Conservation (phyloP, 2,329 filamentous ascomycete species). For the Penicillium sp. region DNA sequence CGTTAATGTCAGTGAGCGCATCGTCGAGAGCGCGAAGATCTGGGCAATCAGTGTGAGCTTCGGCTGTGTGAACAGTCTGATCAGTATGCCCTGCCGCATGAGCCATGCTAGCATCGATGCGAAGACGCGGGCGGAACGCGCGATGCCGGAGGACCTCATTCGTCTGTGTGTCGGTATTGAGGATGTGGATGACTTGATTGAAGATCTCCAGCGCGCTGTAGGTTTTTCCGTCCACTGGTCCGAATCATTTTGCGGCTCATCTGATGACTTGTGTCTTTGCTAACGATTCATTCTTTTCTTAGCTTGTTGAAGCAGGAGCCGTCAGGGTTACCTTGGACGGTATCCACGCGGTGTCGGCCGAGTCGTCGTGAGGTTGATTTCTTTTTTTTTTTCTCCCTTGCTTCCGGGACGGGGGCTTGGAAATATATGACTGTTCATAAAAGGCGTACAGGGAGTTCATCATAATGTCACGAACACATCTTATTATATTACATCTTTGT, state of each 20-base stretch:
- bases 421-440: constrained; percentile 4
- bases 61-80: constrained; percentile 95
- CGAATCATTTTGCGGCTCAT: not conserved
- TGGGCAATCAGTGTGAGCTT: constrained; percentile 98
- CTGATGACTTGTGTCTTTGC: not conserved
- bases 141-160: constrained; percentile 96
- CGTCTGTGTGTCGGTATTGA: constrained; percentile 94
- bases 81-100: constrained; percentile 99
- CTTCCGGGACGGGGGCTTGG: not conserved
- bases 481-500: not conserved
- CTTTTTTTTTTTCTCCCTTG: not conserved
- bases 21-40: constrained; percentile 84
- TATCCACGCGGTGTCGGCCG: constrained; percentile 56
- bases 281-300: constrained; percentile 11
- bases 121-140: constrained; percentile 79
- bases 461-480: constrained; percentile 6
- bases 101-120: constrained; percentile 97
- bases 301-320: constrained; percentile 91
- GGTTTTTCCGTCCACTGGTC: constrained; percentile 39
- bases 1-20: constrained; percentile 73
- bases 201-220: constrained; percentile 86
- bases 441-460: constrained; percentile 15
- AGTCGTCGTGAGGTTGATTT: constrained; percentile 5
- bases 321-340: constrained; percentile 80
- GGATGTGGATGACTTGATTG: constrained; percentile 82